Percentiles rank a stretch among this genome's conserved stretches.
phyloP scores from a whole-genome alignment of 768 basidiomycete genomes.

The Collybia sordida region DNA sequence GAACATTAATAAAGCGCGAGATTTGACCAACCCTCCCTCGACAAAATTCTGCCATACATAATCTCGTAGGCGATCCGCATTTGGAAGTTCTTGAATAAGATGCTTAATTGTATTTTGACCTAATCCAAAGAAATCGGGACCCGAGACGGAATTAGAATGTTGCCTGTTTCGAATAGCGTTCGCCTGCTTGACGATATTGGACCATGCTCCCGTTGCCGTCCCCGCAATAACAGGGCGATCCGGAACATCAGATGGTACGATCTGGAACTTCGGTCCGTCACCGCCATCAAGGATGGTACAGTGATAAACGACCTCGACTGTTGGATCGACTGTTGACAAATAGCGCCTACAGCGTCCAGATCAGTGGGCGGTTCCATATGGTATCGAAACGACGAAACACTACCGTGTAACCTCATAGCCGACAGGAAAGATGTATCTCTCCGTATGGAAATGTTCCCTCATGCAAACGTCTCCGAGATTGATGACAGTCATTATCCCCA shows the following conservation, averaged over 20 bases:
- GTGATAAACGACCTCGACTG: conserved; percentile 67
- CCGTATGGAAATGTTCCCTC: conserved; percentile 85
- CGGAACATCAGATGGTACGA: conserved; percentile 69
- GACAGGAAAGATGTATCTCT: conserved; percentile 86
- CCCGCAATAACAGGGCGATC: conserved; percentile 76
- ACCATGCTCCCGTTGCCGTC: conserved; percentile 90
- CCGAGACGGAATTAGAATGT: conserved; percentile 85
- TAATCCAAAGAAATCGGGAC: conserved; percentile 86
- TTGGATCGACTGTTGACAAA: conserved; percentile 71
- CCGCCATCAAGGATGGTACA: conserved; percentile 86
- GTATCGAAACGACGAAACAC: conserved; percentile 15
- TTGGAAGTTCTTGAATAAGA: conserved; percentile 81
- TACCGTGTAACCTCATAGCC: conserved; percentile 83
- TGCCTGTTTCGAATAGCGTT: conserved; percentile 79
- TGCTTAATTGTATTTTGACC: conserved; percentile 89
- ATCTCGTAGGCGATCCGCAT: conserved; percentile 68
- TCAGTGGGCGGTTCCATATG: conserved; percentile 2
- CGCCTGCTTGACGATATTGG: conserved; percentile 78
- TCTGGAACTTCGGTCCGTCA: conserved; percentile 84
- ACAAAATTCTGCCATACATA: conserved; percentile 88
- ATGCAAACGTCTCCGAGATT: conserved; percentile 74
- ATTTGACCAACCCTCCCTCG: conserved; percentile 79
- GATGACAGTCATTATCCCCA: conserved; percentile 86
- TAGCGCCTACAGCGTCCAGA: conserved; percentile 55
- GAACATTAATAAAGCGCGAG: background rate